Percentiles rank a stretch among this genome's conserved stretches.
phyloP scores from a whole-genome alignment of 2,329 filamentous ascomycete species.

The Mollisiaceae sp. region DNA sequence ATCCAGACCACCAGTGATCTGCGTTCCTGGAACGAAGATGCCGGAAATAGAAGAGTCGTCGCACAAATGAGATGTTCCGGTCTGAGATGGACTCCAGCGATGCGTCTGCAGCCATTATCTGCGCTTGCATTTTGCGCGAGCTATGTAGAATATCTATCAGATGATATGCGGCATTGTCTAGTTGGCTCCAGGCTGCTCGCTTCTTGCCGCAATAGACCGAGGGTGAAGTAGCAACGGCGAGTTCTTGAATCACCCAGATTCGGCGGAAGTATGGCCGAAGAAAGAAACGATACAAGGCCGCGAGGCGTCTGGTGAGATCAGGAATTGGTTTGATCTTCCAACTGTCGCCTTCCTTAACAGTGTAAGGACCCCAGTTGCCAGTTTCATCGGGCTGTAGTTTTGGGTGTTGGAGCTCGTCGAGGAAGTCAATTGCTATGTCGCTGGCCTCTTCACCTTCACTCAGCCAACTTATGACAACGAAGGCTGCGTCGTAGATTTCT shows the following conservation, averaged over 20 bases:
- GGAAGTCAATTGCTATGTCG: conserved; percentile 17
- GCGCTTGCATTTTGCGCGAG: conserved; percentile 10
- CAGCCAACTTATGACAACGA: conserved; percentile 15
- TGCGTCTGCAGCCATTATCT: conserved; percentile 16
- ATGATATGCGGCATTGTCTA: conserved; percentile 21
- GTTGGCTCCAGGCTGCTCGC: conserved; percentile 15
- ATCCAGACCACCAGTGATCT: not conserved
- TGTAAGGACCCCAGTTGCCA: conserved; percentile 1
- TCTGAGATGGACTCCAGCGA: conserved; percentile 9
- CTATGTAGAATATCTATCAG: conserved; percentile 19
- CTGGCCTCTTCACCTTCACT: conserved; percentile 19
- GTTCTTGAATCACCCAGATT: conserved; percentile 49
- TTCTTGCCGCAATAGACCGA: conserved; percentile 18
- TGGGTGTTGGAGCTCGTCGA: conserved; percentile 8
- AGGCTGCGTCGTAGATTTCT: conserved; percentile 25
- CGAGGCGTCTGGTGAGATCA: conserved; percentile 19
- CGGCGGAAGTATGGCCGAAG: conserved; percentile 29
- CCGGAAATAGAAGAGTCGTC: conserved; percentile 22
- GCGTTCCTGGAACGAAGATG: conserved; percentile 11
- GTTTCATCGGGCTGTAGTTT: not conserved
- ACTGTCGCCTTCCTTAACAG: not conserved
- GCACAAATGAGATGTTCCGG: conserved; percentile 17
- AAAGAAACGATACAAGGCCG: conserved; percentile 23
- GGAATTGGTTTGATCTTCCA: conserved; percentile 7
- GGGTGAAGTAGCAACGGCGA: conserved; percentile 16